A percentile compares a stretch with the other conserved stretches of the same genome.
Conservation (phyloP, 2,329 filamentous ascomycete species). For the Alternaria sp. region DNA sequence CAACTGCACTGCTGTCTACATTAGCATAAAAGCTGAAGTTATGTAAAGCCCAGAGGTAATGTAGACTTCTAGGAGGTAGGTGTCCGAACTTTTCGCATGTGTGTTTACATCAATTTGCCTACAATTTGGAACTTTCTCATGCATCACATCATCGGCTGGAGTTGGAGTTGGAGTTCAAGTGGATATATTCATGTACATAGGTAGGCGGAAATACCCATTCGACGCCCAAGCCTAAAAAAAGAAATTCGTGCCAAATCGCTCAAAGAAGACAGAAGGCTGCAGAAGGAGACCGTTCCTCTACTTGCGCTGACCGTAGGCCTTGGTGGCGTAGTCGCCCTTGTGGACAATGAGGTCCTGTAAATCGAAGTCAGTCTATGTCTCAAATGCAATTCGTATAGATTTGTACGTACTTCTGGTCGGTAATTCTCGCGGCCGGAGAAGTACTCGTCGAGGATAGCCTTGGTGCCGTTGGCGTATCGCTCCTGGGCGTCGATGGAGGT, state of each 20-base stretch:
- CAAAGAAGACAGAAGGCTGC: slow-evolving; percentile 10
- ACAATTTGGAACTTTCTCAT: not conserved
- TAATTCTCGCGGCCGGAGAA: slow-evolving; percentile 88
- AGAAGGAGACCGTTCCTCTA: slow-evolving; percentile 48
- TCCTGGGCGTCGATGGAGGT: slow-evolving; percentile 98
- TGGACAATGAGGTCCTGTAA: slow-evolving; percentile 76
- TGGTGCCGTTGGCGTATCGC: slow-evolving; percentile 80
- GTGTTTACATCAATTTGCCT: not conserved
- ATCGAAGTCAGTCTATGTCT: not conserved
- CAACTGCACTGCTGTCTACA: not conserved
- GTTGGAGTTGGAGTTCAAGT: slow-evolving; percentile 16
- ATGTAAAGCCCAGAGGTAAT: not conserved
- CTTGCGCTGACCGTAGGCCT: slow-evolving; percentile 81
- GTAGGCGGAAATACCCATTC: slow-evolving; percentile 24
- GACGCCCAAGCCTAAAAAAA: slow-evolving; percentile 16
- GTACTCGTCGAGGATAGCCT: slow-evolving; percentile 91
- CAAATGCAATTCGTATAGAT: too few species aligned
- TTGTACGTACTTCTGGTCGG: too few species aligned
- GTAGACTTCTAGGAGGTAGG: not conserved
- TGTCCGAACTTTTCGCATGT: not conserved
- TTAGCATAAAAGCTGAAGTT: not conserved
- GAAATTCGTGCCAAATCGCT: slow-evolving; percentile 27
- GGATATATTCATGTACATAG: slow-evolving; percentile 32
- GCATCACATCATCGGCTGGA: not conserved
- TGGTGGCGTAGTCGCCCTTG: slow-evolving; percentile 91